Evolutionary conservation across 2,329 filamentous ascomycete species (phyloP), one percentile per base, ranked within the genome.

Genomic region (Xylariales sp.): DNA sequence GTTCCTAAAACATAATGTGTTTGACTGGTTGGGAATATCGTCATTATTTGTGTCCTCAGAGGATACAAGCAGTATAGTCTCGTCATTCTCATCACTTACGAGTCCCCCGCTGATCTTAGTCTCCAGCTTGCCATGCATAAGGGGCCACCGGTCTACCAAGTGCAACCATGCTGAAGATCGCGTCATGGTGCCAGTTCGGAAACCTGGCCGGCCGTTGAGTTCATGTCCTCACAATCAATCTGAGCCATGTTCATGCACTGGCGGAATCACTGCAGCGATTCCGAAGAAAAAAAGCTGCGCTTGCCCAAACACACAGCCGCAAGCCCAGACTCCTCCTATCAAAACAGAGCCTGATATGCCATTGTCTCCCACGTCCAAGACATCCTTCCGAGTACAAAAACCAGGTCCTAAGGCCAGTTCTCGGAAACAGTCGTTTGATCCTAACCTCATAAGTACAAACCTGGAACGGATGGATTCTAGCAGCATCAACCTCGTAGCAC

Each of bases 141-240:
- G 83, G 53, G 83, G 83, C 40, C 83, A 88, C 60, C 79, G 83
- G 51, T 87, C 83, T 20, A 85, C 83, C 37, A 85, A 84, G 67
- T 88, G 83, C 60, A 81, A 75, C 33, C 83, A 88, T 55, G 72
- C 70, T 43, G 70, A 72, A 46, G 81, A 85, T 50, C 76, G 83
- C 41, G 64, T 85, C 23, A 78, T 87, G 70, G 68, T 85, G 4
- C 78, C 80, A 16, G 83, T 88, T 13, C 76, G 82, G 45, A 86
- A 86, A 53, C 83, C 83, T 13, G 83, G 83, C 14, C 72, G 83
- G 34, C 83, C 83, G 7, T 61, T 87, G 38, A 85, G 81, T 57
- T 73, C 75, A 38, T 87, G 83, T 51, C 81, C 83, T 38, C 83
- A 86, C 50, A 74, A 78, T 6, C 68, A 72, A 20, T 77, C 76